Conservation (phyloP, 1,284 basidiomycete genomes). For the Meira miltonrushii region DNA sequence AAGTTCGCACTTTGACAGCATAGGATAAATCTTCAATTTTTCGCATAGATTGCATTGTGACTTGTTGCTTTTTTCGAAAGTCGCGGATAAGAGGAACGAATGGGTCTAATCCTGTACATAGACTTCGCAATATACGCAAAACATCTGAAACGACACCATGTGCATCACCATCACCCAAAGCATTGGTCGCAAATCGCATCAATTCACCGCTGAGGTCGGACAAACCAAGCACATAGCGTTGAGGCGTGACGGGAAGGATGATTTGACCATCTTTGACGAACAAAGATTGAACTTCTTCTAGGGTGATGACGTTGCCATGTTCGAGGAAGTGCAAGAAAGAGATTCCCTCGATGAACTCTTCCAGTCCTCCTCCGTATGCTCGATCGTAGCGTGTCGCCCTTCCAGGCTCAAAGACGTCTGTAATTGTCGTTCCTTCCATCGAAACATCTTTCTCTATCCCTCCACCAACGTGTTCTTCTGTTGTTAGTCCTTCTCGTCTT, state of each 20-base stretch:
- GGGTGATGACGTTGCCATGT: slow-evolving; percentile 66
- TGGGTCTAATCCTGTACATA: slow-evolving; percentile 65
- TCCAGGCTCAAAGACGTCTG: not conserved
- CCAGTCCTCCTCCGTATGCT: slow-evolving; percentile 47
- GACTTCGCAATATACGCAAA: slow-evolving; percentile 27
- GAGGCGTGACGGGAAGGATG: slow-evolving; percentile 55
- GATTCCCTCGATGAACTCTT: slow-evolving; percentile 71
- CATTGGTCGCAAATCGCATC: slow-evolving; percentile 78
- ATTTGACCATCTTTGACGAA: slow-evolving; percentile 15
- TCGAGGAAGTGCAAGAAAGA: slow-evolving; percentile 84
- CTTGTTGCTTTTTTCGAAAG: slow-evolving; percentile 77
- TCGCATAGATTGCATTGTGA: slow-evolving; percentile 75
- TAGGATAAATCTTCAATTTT: slow-evolving; percentile 74
- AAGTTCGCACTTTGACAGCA: slow-evolving; percentile 32
- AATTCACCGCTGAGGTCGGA: slow-evolving; percentile 92
- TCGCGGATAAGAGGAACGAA: slow-evolving; percentile 67
- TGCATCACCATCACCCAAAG: slow-evolving; percentile 27
- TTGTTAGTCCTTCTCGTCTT: not conserved
- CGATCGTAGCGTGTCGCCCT: slow-evolving; percentile 31
- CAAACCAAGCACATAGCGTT: slow-evolving; percentile 85
- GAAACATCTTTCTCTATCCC: not conserved
- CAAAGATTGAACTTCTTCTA: slow-evolving; percentile 62
- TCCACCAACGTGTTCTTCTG: not conserved
- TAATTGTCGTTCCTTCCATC: not conserved
- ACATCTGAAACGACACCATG: slow-evolving; percentile 24